Conservation (phyloP, 2,329 filamentous ascomycete species). For the Penicillium brasilianum region DNA sequence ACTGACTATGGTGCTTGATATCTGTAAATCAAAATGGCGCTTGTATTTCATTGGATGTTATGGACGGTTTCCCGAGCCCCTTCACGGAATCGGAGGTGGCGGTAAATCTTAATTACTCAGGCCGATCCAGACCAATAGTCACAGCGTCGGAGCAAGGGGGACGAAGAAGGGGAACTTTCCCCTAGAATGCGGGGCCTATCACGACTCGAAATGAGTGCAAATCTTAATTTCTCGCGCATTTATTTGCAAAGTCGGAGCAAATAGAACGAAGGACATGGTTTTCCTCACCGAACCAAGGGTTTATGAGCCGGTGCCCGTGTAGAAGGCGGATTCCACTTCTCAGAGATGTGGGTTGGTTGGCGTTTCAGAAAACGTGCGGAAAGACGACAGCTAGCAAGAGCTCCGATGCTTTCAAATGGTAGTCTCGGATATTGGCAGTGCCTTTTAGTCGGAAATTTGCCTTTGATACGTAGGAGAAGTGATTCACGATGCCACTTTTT, state of each 20-base stretch:
- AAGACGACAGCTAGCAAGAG: not conserved
- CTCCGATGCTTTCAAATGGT: not conserved
- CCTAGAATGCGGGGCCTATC: not conserved
- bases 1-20: no score
- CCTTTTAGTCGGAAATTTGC: not conserved
- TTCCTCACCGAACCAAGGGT: not conserved
- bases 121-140: not conserved
- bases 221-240: not conserved
- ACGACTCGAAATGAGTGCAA: not conserved
- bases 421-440: not conserved
- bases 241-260: not conserved
- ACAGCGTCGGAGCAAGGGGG: no score
- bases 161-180: not conserved
- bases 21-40: not conserved
- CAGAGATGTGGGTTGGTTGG: not conserved
- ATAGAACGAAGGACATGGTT: not conserved
- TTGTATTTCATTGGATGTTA: not conserved
- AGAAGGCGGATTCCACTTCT: not conserved
- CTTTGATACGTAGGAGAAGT: not conserved
- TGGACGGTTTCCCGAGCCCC: not conserved
- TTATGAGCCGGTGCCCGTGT: not conserved
- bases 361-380: not conserved
- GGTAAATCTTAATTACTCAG: no score
- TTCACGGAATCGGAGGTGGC: not conserved
- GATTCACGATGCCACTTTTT: not conserved